Evolutionary conservation across 768 basidiomycete genomes (phyloP).

Genomic region (Strobilomyces dryophilus): DNA sequence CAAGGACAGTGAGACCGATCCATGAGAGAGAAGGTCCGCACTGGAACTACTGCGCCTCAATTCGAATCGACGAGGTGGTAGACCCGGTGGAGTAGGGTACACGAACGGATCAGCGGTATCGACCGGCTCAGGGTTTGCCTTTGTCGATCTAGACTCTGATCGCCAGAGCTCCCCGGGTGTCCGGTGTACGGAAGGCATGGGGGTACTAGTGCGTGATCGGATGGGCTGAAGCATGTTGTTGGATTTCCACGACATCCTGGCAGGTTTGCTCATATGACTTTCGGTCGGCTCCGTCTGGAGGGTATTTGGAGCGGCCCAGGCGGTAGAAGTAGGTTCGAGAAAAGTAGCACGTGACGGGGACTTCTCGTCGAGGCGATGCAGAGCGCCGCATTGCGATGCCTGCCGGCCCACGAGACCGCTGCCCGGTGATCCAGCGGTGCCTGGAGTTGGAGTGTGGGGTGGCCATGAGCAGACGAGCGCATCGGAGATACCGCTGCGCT

Average conservation of each 20-base stretch:
- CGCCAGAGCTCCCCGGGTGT: conserved; percentile 21
- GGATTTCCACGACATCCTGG: conserved; percentile 14
- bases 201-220: conserved; percentile 7
- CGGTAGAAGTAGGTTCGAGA: conserved; percentile 6
- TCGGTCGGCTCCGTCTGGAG: background rate
- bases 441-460: conserved; percentile 6
- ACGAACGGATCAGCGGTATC: background rate
- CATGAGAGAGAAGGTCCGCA: background rate
- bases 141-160: conserved; percentile 10
- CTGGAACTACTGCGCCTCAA: conserved; percentile 7
- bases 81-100: conserved; percentile 20
- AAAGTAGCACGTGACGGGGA: conserved; percentile 7
- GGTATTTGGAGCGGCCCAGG: conserved; percentile 4
- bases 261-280: conserved; percentile 2
- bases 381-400: conserved; percentile 1
- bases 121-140: conserved; percentile 1
- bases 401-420: conserved; percentile 3
- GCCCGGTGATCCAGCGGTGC: background rate
- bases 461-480: conserved; percentile 24
- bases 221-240: conserved; percentile 19
- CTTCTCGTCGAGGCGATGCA: conserved; percentile 10
- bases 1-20: conserved; percentile 20
- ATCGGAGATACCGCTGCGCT: conserved; percentile 2
- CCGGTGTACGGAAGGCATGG: conserved; percentile 14
- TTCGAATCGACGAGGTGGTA: conserved; percentile 10